Base-by-base conservation (phyloP, 305 asterid species). In the Lippia alba region DNA sequence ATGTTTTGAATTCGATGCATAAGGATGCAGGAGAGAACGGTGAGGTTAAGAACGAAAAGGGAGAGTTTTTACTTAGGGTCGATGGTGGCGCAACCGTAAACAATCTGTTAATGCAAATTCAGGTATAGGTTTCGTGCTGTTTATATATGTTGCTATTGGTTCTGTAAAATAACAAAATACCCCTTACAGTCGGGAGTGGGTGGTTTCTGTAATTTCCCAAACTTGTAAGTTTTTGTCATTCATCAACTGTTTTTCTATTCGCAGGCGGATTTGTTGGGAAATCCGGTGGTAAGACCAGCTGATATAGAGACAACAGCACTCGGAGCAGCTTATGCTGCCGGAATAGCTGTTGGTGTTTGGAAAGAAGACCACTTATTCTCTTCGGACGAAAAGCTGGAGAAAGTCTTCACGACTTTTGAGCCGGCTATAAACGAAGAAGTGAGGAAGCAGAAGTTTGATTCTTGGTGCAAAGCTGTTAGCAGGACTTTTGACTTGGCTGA, bases 261-360 rank as follows among this genome's bases (percentile, higher is more conserved):
- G 78, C 81, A 93, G 98, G 98, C 98, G 0, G 95, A 93, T 71
- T 61, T 93, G 74, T 75, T 93, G 64, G 97, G 98, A 33, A 80
- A 57, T 34, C 83, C 96, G 0, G 97, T 93, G 12, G 88, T 89
- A 61, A 80, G 98, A 61, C 97, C 97, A 50, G 92, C 86, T 20
- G 87, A 92, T 70, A 84, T 80, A 66, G 96, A 87, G 80, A 89
- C 97, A 1, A 91, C 97, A 6, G 96, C 97, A 5, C 96, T 92
- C 46, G 99, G 99, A 58, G 99, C 98, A 0, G 99, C 97, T 33
- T 94, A 87, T 11, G 99, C 96, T 17, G 98, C 97, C 51, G 99
- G 98, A 83, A 64, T 94, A 74, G 99, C 98, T 1, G 87, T 89
- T 0, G 97, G 96, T 0, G 77, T 94, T 12, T 94, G 97, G 94